Conservation (phyloP, 2,329 filamentous ascomycete species). For the Trichophaea hybrida region DNA sequence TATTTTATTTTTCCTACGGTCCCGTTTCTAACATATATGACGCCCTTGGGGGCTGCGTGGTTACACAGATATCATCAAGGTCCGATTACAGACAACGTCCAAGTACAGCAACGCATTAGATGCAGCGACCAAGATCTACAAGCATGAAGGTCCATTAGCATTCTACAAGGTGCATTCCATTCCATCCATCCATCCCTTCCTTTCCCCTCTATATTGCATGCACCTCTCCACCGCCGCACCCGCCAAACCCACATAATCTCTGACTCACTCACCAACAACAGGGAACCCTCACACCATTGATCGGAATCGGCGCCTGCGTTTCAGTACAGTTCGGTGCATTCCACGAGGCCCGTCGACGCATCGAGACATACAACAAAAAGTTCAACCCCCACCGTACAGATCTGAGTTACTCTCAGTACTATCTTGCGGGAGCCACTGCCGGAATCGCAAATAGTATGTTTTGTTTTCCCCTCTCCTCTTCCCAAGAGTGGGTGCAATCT, state of each 20-base stretch:
- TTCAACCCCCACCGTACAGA: conserved; percentile 30
- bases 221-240: not conserved
- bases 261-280: not conserved
- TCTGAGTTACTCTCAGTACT: conserved; percentile 76
- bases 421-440: conserved; percentile 76
- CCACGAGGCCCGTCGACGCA: conserved; percentile 73
- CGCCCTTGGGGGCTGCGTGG: conserved; percentile 36
- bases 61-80: conserved; percentile 73
- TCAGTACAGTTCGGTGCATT: conserved; percentile 98
- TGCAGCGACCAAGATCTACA: conserved; percentile 70
- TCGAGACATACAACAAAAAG: conserved; percentile 59
- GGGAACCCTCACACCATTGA: conserved; percentile 80
- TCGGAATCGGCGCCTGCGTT: conserved; percentile 92
- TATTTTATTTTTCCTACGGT: not conserved
- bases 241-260: not conserved
- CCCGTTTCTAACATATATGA: conserved; percentile 21
- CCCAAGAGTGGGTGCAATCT: not conserved
- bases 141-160: conserved; percentile 71
- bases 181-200: not conserved
- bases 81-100: conserved; percentile 78
- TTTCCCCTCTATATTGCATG: not conserved
- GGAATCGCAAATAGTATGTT: conserved; percentile 63
- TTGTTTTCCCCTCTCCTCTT: not conserved
- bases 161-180: conserved; percentile 63
- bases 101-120: conserved; percentile 68